Base-by-base conservation (phyloP, 2,329 filamentous ascomycete species). In the Penicillium sp. region DNA sequence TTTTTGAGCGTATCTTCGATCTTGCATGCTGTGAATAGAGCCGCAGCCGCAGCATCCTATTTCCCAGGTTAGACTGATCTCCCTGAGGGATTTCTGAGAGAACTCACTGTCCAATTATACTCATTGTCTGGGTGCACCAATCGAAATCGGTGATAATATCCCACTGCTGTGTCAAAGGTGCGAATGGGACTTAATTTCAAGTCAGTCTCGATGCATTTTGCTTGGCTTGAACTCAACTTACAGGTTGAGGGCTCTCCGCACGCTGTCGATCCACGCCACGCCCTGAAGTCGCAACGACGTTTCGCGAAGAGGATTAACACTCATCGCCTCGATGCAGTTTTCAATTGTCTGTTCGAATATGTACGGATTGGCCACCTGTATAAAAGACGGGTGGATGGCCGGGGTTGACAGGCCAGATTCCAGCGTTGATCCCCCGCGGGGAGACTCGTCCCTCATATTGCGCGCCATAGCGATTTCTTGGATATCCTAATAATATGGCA, bases 1-100 rank as follows among this genome's bases (percentile, higher is more conserved):
- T 97, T 97, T 78, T 99, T 99, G 64, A 97, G 84, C 0, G 94
- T 99, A 74, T 99, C 94, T 75, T 99, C 94, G 45, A 95, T 92
- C 78, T 99, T 99, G 81, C 93, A 97, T 2, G 92, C 92, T 3
- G 92, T 90, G 69, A 97, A 93, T 9, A 99, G 79, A 25, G 91
- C 89, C 1, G 94, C 91, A 7, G 94, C 85, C 0, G 93, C 91
- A 2, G 91, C 92, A 71, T 97, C 93, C 73, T 91, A 76, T 62
- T 34, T 31, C 40, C 9, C n/a, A 27, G 31, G 25, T 60, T 34
- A 65, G 55, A 49, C 16, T 47, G 33, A 27, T 34, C 8, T 19
- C 23, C 40, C n/a, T 19, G 49, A 31, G 23, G 21, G 7, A 49
- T 21, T 53, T 25, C 19, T 50, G 11, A 58, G 45, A 13, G 38